A percentile compares a stretch with the other conserved stretches of the same genome.
Evolutionary conservation across 129 eudicot species (phyloP).

Genomic region (Centella asiatica): DNA sequence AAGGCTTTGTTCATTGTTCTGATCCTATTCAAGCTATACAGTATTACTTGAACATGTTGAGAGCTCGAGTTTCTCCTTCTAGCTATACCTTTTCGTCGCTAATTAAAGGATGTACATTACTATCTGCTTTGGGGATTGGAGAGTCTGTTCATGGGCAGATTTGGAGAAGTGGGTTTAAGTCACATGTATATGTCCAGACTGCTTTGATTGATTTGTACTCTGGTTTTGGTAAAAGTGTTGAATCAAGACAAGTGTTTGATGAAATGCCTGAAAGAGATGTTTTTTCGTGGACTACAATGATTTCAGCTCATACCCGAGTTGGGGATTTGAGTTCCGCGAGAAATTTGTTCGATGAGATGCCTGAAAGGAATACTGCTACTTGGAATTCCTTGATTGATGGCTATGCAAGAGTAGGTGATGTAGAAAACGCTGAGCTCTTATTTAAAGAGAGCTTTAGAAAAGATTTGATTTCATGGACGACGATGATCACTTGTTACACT

Average conservation of each 20-base stretch:
- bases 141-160: conserved; percentile 55
- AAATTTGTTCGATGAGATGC: conserved; percentile 59
- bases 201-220: conserved; percentile 71
- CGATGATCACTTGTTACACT: conserved; percentile 64
- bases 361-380: conserved; percentile 50
- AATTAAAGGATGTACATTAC: conserved; percentile 46
- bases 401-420: conserved; percentile 48
- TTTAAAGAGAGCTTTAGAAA: conserved; percentile 39
- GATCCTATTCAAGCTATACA: conserved; percentile 39
- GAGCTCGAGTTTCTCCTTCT: conserved; percentile 43
- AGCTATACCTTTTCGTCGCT: conserved; percentile 66
- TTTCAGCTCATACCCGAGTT: conserved; percentile 38
- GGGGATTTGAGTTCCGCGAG: conserved; percentile 66
- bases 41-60: conserved; percentile 46
- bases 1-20: conserved; percentile 47
- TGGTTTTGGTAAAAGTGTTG: conserved; percentile 29
- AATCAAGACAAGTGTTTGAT: conserved; percentile 54
- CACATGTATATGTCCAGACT: conserved; percentile 57
- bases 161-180: conserved; percentile 54
- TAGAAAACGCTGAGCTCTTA: conserved; percentile 50
- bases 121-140: conserved; percentile 31
- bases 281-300: conserved; percentile 63
- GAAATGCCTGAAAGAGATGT: conserved; percentile 56
- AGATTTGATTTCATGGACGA: conserved; percentile 88
- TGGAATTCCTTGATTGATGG: conserved; percentile 78